A percentile compares a stretch with the other conserved stretches of the same genome.
phyloP scores from a whole-genome alignment of 495 filamentous ascomycete species.

The Stereocaulon alpinum region DNA sequence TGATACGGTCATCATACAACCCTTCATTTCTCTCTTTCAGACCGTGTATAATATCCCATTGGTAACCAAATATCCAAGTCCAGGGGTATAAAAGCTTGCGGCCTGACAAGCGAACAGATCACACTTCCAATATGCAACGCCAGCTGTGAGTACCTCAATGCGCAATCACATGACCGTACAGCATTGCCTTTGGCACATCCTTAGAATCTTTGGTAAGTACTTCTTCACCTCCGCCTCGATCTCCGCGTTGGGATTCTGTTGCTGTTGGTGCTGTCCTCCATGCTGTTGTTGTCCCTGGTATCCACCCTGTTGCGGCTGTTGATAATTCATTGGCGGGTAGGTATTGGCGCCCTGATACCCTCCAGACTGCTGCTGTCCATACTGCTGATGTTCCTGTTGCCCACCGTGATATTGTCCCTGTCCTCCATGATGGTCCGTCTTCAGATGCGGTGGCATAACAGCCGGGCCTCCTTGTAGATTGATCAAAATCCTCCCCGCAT shows the following conservation, averaged over 20 bases:
- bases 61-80: neutral
- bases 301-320: constrained; percentile 27
- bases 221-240: constrained; percentile 55
- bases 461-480: constrained; percentile 54
- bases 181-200: constrained; percentile 57
- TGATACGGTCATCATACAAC: neutral
- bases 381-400: constrained; percentile 25
- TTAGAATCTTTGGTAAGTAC: constrained; percentile 46
- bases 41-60: neutral
- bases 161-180: constrained; percentile 66
- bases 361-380: constrained; percentile 18
- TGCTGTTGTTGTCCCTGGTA: constrained; percentile 17
- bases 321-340: constrained; percentile 21
- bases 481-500: constrained; percentile 73
- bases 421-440: constrained; percentile 30
- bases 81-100: neutral
- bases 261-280: constrained; percentile 20
- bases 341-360: constrained; percentile 10
- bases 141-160: neutral
- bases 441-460: constrained; percentile 39
- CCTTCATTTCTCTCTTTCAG: neutral
- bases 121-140: neutral
- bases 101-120: neutral
- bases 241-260: constrained; percentile 47
- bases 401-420: constrained; percentile 20